Base-by-base conservation (phyloP, 495 filamentous ascomycete genomes). In the Penicillium nucicola region DNA sequence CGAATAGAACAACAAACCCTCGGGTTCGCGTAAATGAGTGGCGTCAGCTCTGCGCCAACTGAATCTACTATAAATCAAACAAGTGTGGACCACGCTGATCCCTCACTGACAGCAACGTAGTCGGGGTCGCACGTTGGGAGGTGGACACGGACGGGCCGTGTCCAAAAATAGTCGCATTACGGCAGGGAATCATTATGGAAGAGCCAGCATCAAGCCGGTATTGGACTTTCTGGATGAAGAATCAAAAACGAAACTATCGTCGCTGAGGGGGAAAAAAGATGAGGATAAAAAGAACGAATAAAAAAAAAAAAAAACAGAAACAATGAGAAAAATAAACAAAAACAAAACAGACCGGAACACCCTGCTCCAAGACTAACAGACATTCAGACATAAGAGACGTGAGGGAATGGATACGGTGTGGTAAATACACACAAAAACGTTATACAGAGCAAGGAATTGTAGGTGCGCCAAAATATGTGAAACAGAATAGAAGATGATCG, bases 301-400 rank as follows among this genome's bases (percentile, higher is more conserved):
- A n/a, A n/a, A n/a, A n/a, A n/a, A n/a, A n/a, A n/a, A n/a, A n/a
- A n/a, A n/a, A n/a, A n/a, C n/a, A n/a, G 4, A 18, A 14, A 22
- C 2, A 32, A 5, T 4, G 13, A 17, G 12, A 12, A 23, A 11
- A 36, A 17, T 34, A 38, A 7, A 40, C 34, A 31, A 43, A 36
- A 19, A 36, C 0, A 22, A 13, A 33, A 47, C 38, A 47, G 13
- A 52, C 62, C 62, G 45, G 39, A 63, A 65, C 62, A 52, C 62
- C 62, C 30, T 56, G 53, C 62, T 60, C 56, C 56, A 37, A 50
- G 41, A 57, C 22, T 33, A 40, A 58, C 40, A 46, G 22, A 47
- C 42, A 49, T 37, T 33, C 34, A 43, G 51, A 62, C 62, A 65
- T 65, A 60, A 65, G 56, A 65, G 62, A 65, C 62, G 41, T 65